Evolutionary conservation across 2,329 filamentous ascomycete genomes (phyloP), one percentile per base, ranked within the genome.

Genomic region (Alternaria consortialis): DNA sequence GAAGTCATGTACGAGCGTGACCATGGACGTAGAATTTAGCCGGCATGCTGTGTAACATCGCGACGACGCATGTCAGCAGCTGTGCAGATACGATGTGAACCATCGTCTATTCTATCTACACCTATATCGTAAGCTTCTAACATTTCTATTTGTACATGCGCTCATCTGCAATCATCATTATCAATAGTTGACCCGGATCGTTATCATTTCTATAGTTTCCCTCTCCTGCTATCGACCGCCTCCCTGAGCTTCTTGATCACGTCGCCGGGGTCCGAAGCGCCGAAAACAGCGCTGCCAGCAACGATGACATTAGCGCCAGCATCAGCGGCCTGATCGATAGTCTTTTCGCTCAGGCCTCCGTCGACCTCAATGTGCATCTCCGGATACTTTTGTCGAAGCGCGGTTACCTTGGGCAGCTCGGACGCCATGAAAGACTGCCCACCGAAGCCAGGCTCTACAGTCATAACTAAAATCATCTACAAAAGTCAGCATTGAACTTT

Each of bases 381-480:
- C 2, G 95, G 94, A 78, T 98, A 99, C 74, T 87, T 88, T 76
- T 90, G 83, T 62, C 95, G 88, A 70, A 99, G 84, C 39, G 90
- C 93, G 68, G 90, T 82, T 25, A 99, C 95, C 83, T 99, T 99
- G 76, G 94, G 93, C 69, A 99, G 87, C 82, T 97, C 93, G 7
- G 92, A 92, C 12, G 93, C 89, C 93, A 98, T 98, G 85, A 99
- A 99, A 77, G 97, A 97, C 78, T 99, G 95, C 7, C 95, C 95
- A 65, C 95, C 95, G 76, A 99, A 99, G 46, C 95, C 95, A 44
- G 95, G 95, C 81, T 99, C 88, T 43, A 99, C 95, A 1, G 95
- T 99, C 95, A 99, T 99, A 62, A 99, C 87, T 17, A 99, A 88
- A 37, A 97, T 93, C 95, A 99, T 99, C 94, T 97, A 65, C 11